phyloP scores from a whole-genome alignment of 1,284 basidiomycete species.

The Pisolithus thermaeus region DNA sequence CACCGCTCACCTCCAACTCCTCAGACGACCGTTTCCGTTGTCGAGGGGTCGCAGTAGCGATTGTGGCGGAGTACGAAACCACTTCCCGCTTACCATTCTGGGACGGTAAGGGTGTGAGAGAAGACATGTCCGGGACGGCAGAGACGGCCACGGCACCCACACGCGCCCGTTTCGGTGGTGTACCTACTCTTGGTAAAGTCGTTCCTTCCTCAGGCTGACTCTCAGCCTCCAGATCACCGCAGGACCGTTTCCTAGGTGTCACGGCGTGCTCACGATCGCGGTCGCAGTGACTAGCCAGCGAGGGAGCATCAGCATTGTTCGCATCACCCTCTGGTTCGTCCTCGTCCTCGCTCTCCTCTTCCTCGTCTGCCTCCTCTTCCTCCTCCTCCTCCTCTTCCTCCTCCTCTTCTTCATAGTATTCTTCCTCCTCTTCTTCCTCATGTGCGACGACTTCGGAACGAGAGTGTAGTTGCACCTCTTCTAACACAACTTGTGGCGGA shows the following conservation, averaged over 20 bases:
- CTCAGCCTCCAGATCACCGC: slow-evolving; percentile 27
- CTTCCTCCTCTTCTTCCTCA: slow-evolving; percentile 22
- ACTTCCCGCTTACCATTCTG: background rate
- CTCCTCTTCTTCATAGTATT: slow-evolving; percentile 10
- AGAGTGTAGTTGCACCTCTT: slow-evolving; percentile 14
- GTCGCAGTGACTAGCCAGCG: background rate
- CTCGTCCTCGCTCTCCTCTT: slow-evolving; percentile 23
- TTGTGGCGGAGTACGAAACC: background rate
- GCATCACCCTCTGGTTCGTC: background rate
- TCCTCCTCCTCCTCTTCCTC: slow-evolving; percentile 11
- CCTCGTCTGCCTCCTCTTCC: too few species aligned
- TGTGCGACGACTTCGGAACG: slow-evolving; percentile 2
- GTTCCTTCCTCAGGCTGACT: background rate
- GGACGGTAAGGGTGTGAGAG: too few species aligned
- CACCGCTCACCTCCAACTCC: slow-evolving; percentile 18
- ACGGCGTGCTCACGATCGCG: slow-evolving; percentile 14
- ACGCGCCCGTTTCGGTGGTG: slow-evolving; percentile 27
- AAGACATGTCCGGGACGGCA: too few species aligned
- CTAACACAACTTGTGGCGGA: slow-evolving; percentile 20
- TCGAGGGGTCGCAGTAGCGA: slow-evolving; percentile 9
- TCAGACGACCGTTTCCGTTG: slow-evolving; percentile 31
- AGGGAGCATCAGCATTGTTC: background rate
- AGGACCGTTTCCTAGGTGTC: slow-evolving; percentile 28
- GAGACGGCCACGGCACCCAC: slow-evolving; percentile 1
- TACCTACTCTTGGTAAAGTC: slow-evolving; percentile 12